phyloP scores from a whole-genome alignment of 306 rosid genomes.

The barrel medic (Medicago truncatula) region DNA sequence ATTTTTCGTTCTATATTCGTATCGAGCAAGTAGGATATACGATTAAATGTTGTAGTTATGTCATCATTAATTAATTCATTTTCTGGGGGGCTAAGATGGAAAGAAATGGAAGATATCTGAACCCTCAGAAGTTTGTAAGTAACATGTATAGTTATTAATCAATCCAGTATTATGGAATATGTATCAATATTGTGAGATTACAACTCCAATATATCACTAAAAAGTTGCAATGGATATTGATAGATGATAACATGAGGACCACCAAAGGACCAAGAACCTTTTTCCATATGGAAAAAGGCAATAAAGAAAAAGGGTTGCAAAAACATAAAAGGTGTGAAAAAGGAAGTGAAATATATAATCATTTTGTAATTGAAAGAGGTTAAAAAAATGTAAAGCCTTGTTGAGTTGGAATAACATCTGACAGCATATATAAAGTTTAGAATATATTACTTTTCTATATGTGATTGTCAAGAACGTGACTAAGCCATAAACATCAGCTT shows the following conservation, averaged over 20 bases:
- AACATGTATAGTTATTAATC: conserved; percentile 39
- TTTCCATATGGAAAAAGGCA: conserved; percentile 6
- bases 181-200: conserved; percentile 13
- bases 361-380: conserved; percentile 13
- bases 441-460: not conserved
- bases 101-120: conserved; percentile 37
- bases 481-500: not conserved
- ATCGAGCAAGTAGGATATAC: conserved; percentile 37
- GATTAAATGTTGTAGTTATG: conserved; percentile 44
- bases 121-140: conserved; percentile 44
- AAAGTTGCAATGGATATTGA: conserved; percentile 17
- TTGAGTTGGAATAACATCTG: conserved; percentile 30
- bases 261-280: not conserved
- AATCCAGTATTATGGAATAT: conserved; percentile 23
- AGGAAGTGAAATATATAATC: conserved; percentile 30
- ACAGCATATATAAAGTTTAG: conserved; percentile 23
- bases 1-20: conserved; percentile 37
- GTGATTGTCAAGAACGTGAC: conserved; percentile 37
- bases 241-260: conserved; percentile 42
- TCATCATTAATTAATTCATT: conserved; percentile 47
- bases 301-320: conserved; percentile 26
- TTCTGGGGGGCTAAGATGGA: conserved; percentile 44
- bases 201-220: conserved; percentile 24
- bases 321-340: not conserved
- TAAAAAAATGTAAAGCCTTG: conserved; percentile 15